Percentiles rank a stretch among this genome's conserved stretches.
Evolutionary conservation across 2,329 filamentous ascomycete species (phyloP).

Genomic region (Aspergillus proliferans): DNA sequence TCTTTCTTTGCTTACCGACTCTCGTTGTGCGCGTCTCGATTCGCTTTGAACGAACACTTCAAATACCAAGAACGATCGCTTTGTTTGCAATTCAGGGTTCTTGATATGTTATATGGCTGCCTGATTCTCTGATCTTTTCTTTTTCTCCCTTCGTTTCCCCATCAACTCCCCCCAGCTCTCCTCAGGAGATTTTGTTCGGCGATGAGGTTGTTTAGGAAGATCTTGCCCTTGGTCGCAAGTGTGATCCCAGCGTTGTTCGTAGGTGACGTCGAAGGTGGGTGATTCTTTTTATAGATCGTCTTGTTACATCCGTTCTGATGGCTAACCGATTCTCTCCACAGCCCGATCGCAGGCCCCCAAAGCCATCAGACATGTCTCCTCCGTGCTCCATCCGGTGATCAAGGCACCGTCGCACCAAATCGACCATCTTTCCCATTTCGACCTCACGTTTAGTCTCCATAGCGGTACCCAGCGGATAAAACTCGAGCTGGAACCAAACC

Average conservation of each 20-base stretch:
- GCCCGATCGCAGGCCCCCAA: slow-evolving; percentile 69
- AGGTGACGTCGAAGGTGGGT: slow-evolving; percentile 10
- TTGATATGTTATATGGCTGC: slow-evolving; percentile 11
- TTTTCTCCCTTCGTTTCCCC: background rate
- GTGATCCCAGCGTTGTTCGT: slow-evolving; percentile 17
- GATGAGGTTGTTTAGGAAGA: slow-evolving; percentile 22
- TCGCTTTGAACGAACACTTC: too few species aligned
- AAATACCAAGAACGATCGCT: background rate
- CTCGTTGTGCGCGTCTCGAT: background rate
- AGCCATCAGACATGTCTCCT: slow-evolving; percentile 67
- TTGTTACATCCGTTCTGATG: background rate
- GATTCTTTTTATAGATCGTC: background rate
- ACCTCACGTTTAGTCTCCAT: slow-evolving; percentile 73
- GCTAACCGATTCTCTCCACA: slow-evolving; percentile 19
- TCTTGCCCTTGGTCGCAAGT: slow-evolving; percentile 22
- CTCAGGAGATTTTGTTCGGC: slow-evolving; percentile 1
- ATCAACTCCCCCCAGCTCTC: background rate
- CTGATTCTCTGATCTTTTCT: slow-evolving; percentile 7
- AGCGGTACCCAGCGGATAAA: slow-evolving; percentile 63
- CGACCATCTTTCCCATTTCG: slow-evolving; percentile 74
- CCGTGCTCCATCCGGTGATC: slow-evolving; percentile 68
- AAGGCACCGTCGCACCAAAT: slow-evolving; percentile 72
- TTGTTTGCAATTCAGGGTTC: background rate
- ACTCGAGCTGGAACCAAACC: slow-evolving; percentile 78
- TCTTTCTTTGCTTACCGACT: background rate